A percentile compares a stretch with the other conserved stretches of the same genome.
These are phyloP conservation scores for Pichia californica DNA, from an alignment of 805 yeast genomes.

Conservation along the genomic window DNA sequence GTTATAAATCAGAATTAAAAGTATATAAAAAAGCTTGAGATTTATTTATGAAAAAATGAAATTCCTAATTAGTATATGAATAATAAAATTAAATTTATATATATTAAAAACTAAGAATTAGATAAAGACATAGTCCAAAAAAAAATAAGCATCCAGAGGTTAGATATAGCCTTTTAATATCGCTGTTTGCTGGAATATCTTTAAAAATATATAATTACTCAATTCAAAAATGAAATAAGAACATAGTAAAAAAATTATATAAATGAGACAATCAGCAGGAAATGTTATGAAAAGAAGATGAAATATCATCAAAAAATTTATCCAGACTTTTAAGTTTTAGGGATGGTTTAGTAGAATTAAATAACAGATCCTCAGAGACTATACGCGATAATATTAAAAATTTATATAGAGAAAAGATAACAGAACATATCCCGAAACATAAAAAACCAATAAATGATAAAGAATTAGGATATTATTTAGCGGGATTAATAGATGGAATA, in stretches of 20 bases:
- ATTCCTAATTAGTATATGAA: not conserved
- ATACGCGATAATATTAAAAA: conserved; percentile 5
- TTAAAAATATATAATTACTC: not conserved
- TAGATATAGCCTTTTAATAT: conserved; percentile 1
- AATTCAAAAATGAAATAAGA: not conserved
- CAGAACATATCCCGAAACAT: not conserved
- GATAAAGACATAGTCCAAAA: conserved; percentile 3
- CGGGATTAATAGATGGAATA: conserved; percentile 1
- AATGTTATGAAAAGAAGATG: not conserved
- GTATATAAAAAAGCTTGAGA: conserved; percentile 2
- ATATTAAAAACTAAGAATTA: not conserved
- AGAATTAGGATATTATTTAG: conserved; percentile 1
- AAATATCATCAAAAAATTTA: too few species aligned
- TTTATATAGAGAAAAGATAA: conserved; percentile 1
- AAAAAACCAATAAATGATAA: not conserved
- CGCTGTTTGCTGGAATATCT: conserved; percentile 8
- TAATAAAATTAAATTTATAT: not conserved
- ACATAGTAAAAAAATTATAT: conserved; percentile 6
- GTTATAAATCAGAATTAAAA: conserved; percentile 1
- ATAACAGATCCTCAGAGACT: conserved; percentile 8
- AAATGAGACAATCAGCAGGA: conserved; percentile 6
- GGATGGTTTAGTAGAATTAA: not conserved
- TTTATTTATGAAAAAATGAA: conserved; percentile 1
- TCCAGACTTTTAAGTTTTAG: too few species aligned
- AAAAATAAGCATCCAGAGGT: conserved; percentile 1